These are phyloP conservation scores for Phytophthora gonapodyides DNA, from an alignment of 352 stramenopile species.

Conservation along the genomic window DNA sequence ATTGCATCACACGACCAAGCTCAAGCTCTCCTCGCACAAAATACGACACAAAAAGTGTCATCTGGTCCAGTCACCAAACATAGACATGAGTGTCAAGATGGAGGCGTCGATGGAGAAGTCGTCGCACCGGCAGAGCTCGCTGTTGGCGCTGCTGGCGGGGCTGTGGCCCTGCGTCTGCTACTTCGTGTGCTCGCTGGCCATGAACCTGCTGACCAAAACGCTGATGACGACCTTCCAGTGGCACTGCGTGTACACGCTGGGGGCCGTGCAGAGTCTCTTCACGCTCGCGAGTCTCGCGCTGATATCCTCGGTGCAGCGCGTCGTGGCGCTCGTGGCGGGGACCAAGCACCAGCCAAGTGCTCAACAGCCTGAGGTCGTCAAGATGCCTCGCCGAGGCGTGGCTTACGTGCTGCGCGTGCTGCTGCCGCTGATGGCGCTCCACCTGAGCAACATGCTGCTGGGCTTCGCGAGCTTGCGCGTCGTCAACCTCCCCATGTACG, in stretches of 20 bases:
- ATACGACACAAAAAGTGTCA: not conserved
- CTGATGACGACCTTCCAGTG: slow-evolving; percentile 68
- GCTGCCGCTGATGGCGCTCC: slow-evolving; percentile 52
- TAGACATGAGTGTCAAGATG: slow-evolving; percentile 10
- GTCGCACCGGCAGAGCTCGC: slow-evolving; percentile 1
- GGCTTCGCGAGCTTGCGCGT: slow-evolving; percentile 67
- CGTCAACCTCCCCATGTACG: slow-evolving; percentile 81
- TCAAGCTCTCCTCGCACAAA: too few species aligned
- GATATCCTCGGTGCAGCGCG: slow-evolving; percentile 14
- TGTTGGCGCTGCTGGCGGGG: slow-evolving; percentile 27
- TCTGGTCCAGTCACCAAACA: slow-evolving; percentile 18
- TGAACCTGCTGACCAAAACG: slow-evolving; percentile 82
- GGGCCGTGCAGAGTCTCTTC: slow-evolving; percentile 67
- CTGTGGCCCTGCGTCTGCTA: slow-evolving; percentile 74
- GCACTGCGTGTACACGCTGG: slow-evolving; percentile 63
- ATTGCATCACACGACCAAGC: too few species aligned
- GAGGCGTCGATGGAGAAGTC: slow-evolving; percentile 10
- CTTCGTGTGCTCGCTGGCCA: slow-evolving; percentile 65
- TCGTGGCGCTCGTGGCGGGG: not conserved
- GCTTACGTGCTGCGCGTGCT: slow-evolving; percentile 43
- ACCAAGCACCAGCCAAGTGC: slow-evolving; percentile 6
- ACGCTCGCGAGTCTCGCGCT: slow-evolving; percentile 49
- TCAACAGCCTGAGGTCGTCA: not conserved
- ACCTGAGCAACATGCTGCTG: slow-evolving; percentile 68
- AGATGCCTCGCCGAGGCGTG: not conserved